Conservation (phyloP, 176 grass and related monocot species). For the Ananas comosus region DNA sequence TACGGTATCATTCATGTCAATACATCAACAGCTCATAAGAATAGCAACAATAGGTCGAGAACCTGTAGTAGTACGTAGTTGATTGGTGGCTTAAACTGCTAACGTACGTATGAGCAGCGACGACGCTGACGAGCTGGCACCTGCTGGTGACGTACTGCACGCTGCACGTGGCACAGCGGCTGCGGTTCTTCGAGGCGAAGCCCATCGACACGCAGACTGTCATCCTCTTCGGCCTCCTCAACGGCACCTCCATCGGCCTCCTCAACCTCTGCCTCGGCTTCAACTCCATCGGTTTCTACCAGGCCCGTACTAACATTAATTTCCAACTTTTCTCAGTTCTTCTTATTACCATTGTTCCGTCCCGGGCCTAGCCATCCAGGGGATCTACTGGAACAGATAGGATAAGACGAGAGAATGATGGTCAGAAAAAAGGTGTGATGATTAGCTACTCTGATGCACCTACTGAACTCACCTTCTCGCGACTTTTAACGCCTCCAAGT, state of each 20-base stretch:
- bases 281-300: conserved; percentile 96
- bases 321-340: no score
- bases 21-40: no score
- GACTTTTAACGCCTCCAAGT: not conserved
- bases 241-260: conserved; percentile 84
- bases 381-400: no score
- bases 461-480: not conserved
- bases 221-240: conserved; percentile 74
- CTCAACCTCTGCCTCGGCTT: conserved; percentile 96
- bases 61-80: not conserved
- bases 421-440: no score
- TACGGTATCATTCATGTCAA: not conserved
- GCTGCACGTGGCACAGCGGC: conserved; percentile 56
- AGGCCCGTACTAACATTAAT: conserved; percentile 36
- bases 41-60: not conserved
- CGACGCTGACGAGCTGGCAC: conserved; percentile 96
- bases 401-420: no score
- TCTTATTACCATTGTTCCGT: no score
- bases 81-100: not conserved
- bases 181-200: conserved; percentile 87
- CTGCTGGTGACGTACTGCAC: conserved; percentile 88
- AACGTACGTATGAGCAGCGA: conserved; percentile 41
- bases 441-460: no score
- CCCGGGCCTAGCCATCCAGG: no score
- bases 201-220: conserved; percentile 56